Evolutionary conservation across 305 asterid species (phyloP), one percentile per base, ranked within the genome.

Genomic region (Striga hermonthica): DNA sequence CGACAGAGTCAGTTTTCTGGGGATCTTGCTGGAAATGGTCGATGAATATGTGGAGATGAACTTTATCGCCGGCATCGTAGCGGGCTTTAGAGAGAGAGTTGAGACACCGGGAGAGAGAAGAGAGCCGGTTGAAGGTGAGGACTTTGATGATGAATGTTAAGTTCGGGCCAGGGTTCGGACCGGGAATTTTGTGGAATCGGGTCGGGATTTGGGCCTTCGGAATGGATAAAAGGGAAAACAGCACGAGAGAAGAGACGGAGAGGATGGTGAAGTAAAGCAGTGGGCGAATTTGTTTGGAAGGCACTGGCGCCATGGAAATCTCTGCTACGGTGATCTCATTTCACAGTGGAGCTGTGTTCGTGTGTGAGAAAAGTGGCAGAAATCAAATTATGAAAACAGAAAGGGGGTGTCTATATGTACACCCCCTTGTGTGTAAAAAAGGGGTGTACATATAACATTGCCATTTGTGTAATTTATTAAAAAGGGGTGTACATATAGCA

Each of bases 121-220:
- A 14, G 28, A 84, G 74, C 44, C 95, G 89, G 64, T 86, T 80
- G 83, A 60, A 89, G 3, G 95, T 80, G 72, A 89, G 89, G 68
- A 89, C 75, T 77, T 89, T 86, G 90, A 89, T 74, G 72, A 79
- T 74, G 80, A 89, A 82, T 8, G 89, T 83, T 80, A 89, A 83
- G 54, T 77, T 80, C 22, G 80, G 68, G 59, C 22, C 61, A 4
- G 62, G 49, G 28, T 57, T 53, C 28, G 62, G 73, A 67, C 50
- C 60, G 9, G 59, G 73, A 53, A 69, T 53, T 37, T 56, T 64
- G 56, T 36, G 71, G 71, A 68, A 39, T 59, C 69, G 75, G 71
- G 56, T 62, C 45, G 59, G 76, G 62, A 74, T 59, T 73, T 31
- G 72, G 72, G 75, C 34, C 47, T 57, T 72, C 35, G 74, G 67